phyloP scores from a whole-genome alignment of 1,284 basidiomycete species.

The Irpex sp. region DNA sequence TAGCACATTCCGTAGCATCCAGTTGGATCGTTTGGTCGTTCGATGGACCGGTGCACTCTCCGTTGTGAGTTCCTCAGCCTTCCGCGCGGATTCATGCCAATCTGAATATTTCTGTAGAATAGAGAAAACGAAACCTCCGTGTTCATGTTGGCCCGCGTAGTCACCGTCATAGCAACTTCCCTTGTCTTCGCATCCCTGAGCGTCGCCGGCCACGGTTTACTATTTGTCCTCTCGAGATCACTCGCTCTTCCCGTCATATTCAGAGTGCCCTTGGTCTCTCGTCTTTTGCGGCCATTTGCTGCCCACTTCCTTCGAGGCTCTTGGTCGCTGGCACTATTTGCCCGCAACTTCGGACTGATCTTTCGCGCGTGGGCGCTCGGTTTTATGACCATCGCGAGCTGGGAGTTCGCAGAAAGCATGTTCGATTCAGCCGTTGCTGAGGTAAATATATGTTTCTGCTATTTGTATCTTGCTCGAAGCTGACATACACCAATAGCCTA shows the following conservation, averaged over 20 bases:
- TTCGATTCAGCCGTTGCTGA: conserved; percentile 51
- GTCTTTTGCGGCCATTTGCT: conserved; percentile 49
- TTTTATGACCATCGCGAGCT: conserved; percentile 42
- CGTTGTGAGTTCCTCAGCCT: conserved; percentile 12
- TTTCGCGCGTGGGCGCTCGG: conserved; percentile 44
- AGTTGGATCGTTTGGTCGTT: conserved; percentile 54
- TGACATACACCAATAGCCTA: conserved; percentile 29
- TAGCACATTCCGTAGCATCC: conserved; percentile 47
- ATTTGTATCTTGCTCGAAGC: neutral
- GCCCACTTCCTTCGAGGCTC: conserved; percentile 56
- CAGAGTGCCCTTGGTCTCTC: conserved; percentile 44
- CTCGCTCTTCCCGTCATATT: conserved; percentile 46
- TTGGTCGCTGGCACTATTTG: conserved; percentile 46
- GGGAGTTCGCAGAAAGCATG: conserved; percentile 56
- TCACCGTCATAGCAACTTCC: conserved; percentile 33
- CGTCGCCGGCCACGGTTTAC: conserved; percentile 30
- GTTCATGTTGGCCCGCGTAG: conserved; percentile 25
- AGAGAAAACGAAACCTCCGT: conserved; percentile 5
- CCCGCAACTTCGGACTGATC: conserved; percentile 40
- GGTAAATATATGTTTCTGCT: conserved; percentile 22
- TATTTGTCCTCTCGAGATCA: conserved; percentile 41
- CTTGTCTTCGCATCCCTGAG: conserved; percentile 35
- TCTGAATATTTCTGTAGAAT: neutral
- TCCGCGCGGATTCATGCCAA: neutral
- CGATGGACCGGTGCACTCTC: conserved; percentile 32